phyloP scores from a whole-genome alignment of 2,329 filamentous ascomycete species.

The Botrytis tulipae region DNA sequence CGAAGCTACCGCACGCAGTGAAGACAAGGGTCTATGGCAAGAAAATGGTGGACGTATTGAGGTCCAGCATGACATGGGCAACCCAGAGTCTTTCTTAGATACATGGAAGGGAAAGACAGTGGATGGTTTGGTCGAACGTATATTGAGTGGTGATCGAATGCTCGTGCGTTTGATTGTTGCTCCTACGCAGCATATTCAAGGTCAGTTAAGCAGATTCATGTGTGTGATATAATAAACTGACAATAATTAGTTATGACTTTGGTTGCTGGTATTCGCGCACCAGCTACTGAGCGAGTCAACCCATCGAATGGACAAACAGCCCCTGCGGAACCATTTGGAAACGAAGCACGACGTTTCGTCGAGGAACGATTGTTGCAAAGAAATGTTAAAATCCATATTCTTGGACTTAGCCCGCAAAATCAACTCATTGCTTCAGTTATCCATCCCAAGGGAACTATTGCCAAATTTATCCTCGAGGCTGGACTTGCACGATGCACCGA shows the following conservation, averaged over 20 bases:
- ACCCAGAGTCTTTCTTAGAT: constrained; percentile 72
- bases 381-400: constrained; percentile 75
- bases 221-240: constrained; percentile 18
- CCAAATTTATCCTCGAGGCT: constrained; percentile 83
- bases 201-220: constrained; percentile 21
- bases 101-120: constrained; percentile 83
- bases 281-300: constrained; percentile 82
- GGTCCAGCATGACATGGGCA: constrained; percentile 75
- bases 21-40: constrained; percentile 79
- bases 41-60: constrained; percentile 65
- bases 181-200: constrained; percentile 71
- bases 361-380: constrained; percentile 84
- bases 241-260: constrained; percentile 74
- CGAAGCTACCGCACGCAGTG: constrained; percentile 74
- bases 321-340: constrained; percentile 83
- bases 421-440: constrained; percentile 85
- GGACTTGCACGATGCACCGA: constrained; percentile 92
- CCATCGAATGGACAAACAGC: constrained; percentile 68
- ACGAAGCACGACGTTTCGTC: constrained; percentile 84
- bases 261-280: constrained; percentile 83
- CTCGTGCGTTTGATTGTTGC: constrained; percentile 78
- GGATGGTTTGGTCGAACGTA: constrained; percentile 84
- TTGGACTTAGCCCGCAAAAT: constrained; percentile 85
- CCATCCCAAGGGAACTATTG: constrained; percentile 90
- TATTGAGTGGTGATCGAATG: constrained; percentile 86